A percentile compares a stretch with the other conserved stretches of the same genome.
Evolutionary conservation across 2,329 filamentous ascomycete genomes (phyloP).

Genomic region (Aspergillus tanneri): DNA sequence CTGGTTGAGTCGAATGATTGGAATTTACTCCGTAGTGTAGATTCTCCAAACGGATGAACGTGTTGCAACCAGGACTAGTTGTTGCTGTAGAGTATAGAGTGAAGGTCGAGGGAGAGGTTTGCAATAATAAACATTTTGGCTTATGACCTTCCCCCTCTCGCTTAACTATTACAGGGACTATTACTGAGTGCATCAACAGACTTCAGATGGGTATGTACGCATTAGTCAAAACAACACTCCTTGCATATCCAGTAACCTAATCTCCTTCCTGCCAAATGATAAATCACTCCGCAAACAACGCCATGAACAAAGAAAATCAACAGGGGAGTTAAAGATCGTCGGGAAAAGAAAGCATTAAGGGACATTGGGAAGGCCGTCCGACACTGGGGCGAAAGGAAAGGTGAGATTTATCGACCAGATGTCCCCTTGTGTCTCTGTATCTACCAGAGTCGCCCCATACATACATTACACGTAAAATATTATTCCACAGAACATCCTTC

Average conservation of each 20-base stretch:
- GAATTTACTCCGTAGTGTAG: not conserved
- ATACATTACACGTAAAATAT: slow-evolving; percentile 19
- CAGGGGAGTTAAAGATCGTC: slow-evolving; percentile 16
- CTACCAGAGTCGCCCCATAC: slow-evolving; percentile 15
- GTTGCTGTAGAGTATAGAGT: not conserved
- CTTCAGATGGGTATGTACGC: slow-evolving; percentile 30
- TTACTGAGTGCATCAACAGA: slow-evolving; percentile 5
- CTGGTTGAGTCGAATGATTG: not conserved
- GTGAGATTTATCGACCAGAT: not conserved
- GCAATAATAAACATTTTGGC: not conserved
- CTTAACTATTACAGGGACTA: too few relatives aligned
- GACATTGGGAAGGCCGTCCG: slow-evolving; percentile 1
- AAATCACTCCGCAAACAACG: slow-evolving; percentile 34
- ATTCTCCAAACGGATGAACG: too few relatives aligned
- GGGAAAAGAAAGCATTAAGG: slow-evolving; percentile 15
- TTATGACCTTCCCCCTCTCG: not conserved
- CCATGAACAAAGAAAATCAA: slow-evolving; percentile 26
- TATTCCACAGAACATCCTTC: slow-evolving; percentile 8
- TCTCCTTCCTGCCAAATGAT: slow-evolving; percentile 29
- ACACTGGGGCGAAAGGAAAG: not conserved
- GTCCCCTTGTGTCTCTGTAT: slow-evolving; percentile 2
- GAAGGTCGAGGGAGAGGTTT: not conserved
- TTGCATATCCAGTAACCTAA: slow-evolving; percentile 33
- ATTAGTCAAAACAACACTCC: slow-evolving; percentile 30
- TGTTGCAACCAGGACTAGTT: too few relatives aligned